Evolutionary conservation across 192 early-diverging fungal species (phyloP), one percentile per base, ranked within the genome.

Genomic region (Chytriomyces hyalinus): DNA sequence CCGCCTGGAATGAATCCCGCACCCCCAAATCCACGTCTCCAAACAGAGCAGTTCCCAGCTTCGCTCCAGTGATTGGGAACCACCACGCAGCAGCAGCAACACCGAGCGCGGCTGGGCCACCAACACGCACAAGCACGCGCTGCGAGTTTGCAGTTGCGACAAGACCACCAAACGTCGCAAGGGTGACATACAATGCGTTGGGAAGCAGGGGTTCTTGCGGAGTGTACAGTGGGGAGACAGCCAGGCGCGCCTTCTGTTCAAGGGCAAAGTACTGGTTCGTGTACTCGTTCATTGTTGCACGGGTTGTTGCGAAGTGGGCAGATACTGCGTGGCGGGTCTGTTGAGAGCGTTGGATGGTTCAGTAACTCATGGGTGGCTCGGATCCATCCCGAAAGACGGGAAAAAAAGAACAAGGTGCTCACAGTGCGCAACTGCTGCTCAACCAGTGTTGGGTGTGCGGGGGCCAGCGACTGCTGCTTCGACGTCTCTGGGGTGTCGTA

Each of bases 51-150:
- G 46, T 8, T 13, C 8, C 61, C 8, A 75, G 13, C 17, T 75
- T 75, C 63, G 6, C 9, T 10, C 62, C 44, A 15, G 73, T 75
- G 2, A 51, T 28, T 28, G 73, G 73, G n/a, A 47, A 75, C 62
- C 61, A 75, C 73, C 73, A 75, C 36, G 62, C 73, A n/a, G 48
- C 64, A 17, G 62, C 63, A 20, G 47, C 73, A 2, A 57, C 63
- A 15, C 62, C 61, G 9, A 66, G 26, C 3, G 22, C 62, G 15
- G 65, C 43, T 4, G 73, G 73, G 10, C 24, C 73, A 1, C 7
- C 61, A 8, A 75, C 49, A 9, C 73, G 73, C n/a, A 11, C n/a
- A n/a, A 28, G 5, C 9, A 44, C 13, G 0, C 48, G 20, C 48
- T 51, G 22, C 1, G 62, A 66, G 10, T 49, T 24, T 43, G 64